Conservation (phyloP, 306 rosid genomes). For the Fagus sylvatica region DNA sequence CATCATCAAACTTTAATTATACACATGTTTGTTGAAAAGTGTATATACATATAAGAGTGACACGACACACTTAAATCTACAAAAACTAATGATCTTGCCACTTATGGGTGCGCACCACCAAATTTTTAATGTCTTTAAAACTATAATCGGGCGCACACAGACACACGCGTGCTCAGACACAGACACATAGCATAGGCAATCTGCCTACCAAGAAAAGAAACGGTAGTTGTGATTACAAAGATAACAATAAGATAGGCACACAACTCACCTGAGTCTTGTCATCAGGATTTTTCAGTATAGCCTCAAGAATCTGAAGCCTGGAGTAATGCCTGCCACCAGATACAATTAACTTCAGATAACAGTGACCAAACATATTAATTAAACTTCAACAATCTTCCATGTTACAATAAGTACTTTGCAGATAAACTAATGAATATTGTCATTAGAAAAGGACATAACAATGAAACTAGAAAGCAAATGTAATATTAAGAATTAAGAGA, state of each 20-base stretch:
- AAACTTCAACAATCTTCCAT: neutral
- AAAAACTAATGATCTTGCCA: constrained; percentile 10
- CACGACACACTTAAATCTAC: neutral
- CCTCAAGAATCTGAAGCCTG: constrained; percentile 97
- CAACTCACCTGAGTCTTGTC: constrained; percentile 80
- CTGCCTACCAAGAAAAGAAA: constrained; percentile 4
- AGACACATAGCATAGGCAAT: constrained; percentile 12
- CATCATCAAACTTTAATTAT: constrained; percentile 31
- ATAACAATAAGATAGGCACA: constrained; percentile 22
- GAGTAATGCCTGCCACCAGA: constrained; percentile 94
- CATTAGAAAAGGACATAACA: neutral
- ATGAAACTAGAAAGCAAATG: neutral
- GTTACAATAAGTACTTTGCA: neutral
- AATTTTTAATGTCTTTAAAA: neutral
- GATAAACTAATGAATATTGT: constrained; percentile 4
- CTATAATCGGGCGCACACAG: neutral
- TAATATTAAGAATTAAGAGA: constrained; percentile 4
- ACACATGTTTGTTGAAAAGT: constrained; percentile 1
- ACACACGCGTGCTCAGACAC: neutral
- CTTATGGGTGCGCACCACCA: neutral
- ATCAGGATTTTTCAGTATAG: constrained; percentile 87
- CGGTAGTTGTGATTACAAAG: neutral
- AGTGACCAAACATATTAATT: neutral
- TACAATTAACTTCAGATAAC: constrained; percentile 15
- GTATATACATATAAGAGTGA: neutral